phyloP scores from a whole-genome alignment of 2,329 filamentous ascomycete genomes.

The Truncatella angustata region DNA sequence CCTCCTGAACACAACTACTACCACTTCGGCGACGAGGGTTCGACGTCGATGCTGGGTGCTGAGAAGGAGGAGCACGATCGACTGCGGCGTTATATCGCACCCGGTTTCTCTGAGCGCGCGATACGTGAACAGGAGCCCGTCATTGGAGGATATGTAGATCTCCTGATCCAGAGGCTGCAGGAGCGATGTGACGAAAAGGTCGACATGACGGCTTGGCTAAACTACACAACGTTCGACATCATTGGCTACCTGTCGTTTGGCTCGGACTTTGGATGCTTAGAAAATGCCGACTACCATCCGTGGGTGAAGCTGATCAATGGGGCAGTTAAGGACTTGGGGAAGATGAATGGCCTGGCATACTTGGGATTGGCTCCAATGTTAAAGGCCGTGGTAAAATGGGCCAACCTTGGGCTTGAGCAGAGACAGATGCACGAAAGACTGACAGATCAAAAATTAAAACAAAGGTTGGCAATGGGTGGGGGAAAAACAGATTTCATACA shows the following conservation, averaged over 20 bases:
- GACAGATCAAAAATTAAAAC: too few species aligned
- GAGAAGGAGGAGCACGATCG: neutral
- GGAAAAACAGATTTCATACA: too few species aligned
- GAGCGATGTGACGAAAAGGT: too few species aligned
- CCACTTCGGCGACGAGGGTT: neutral
- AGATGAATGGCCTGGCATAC: too few species aligned
- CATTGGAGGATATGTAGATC: neutral
- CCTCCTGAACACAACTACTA: neutral
- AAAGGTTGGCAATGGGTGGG: too few species aligned
- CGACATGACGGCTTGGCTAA: slow-evolving; percentile 2
- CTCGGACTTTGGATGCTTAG: neutral
- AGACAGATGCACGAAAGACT: too few species aligned
- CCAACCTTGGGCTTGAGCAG: too few species aligned
- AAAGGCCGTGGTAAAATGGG: too few species aligned
- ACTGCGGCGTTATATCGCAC: neutral
- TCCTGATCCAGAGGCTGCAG: neutral
- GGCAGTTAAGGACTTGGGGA: too few species aligned
- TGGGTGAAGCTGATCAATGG: too few species aligned
- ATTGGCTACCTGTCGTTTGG: slow-evolving; percentile 6
- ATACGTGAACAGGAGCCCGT: neutral
- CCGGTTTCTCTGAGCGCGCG: neutral
- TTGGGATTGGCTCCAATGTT: too few species aligned
- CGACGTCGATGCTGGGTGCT: neutral
- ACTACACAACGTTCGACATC: slow-evolving; percentile 5
- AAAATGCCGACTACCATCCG: neutral